Conservation (phyloP, 176 grass and related monocot genomes). For the Aegilops tauschii region DNA sequence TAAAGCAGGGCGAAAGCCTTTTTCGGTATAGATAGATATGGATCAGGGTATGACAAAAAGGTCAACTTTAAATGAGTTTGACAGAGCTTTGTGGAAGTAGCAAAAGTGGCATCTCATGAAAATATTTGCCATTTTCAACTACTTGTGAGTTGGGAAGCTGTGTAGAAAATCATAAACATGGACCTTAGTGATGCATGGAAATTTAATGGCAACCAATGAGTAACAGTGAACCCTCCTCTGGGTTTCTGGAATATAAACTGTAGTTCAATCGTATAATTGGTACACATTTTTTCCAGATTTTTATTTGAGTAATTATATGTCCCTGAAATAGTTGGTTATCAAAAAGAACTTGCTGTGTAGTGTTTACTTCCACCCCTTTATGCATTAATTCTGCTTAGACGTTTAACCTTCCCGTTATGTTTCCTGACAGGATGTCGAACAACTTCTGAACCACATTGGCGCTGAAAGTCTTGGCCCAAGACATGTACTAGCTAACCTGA, state of each 20-base stretch:
- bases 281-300: not conserved
- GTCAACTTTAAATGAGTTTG: not conserved
- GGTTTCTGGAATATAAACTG: not conserved
- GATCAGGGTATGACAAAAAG: not conserved
- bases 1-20: too few relatives aligned
- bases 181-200: not conserved
- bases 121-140: not conserved
- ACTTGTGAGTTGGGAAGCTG: not conserved
- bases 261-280: not conserved
- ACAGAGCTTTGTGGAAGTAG: not conserved
- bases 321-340: not conserved
- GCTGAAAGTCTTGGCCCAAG: constrained; percentile 85
- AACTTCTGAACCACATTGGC: constrained; percentile 81
- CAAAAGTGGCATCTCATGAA: not conserved
- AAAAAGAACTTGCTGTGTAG: not conserved
- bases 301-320: not conserved
- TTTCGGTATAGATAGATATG: not conserved
- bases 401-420: not conserved
- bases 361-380: not conserved
- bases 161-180: not conserved
- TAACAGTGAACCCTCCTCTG: not conserved
- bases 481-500: constrained; percentile 90
- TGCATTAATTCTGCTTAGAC: not conserved
- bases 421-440: constrained; percentile 69
- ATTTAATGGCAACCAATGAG: not conserved